These are phyloP conservation scores for Populus ilicifolia DNA, from an alignment of 345 rosid genomes.

Conservation along the genomic window DNA sequence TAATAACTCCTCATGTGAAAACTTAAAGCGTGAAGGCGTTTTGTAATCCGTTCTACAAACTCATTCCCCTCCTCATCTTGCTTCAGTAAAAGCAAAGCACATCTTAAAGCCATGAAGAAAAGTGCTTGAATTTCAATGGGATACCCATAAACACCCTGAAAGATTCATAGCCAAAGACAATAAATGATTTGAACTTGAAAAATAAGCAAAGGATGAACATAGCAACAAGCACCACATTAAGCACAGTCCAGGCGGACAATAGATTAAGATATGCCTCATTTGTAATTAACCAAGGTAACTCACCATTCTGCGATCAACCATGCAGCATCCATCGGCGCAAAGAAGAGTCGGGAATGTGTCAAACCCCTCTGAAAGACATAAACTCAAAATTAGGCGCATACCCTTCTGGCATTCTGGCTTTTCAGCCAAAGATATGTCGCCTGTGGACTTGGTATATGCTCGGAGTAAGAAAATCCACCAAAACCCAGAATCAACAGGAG, in stretches of 20 bases:
- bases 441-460: slow-evolving; percentile 87
- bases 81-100: slow-evolving; percentile 77
- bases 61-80: slow-evolving; percentile 89
- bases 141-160: slow-evolving; percentile 91
- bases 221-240: not conserved
- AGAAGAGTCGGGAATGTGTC: slow-evolving; percentile 97
- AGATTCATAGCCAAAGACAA: not conserved
- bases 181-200: not conserved
- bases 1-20: slow-evolving; percentile 87
- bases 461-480: slow-evolving; percentile 96
- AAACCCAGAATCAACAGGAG: slow-evolving; percentile 95
- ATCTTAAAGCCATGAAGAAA: slow-evolving; percentile 87
- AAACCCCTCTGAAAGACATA: slow-evolving; percentile 91
- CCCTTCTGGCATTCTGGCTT: slow-evolving; percentile 95
- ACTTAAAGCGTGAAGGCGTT: slow-evolving; percentile 89
- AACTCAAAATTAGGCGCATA: slow-evolving; percentile 78
- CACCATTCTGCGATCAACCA: slow-evolving; percentile 99
- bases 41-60: slow-evolving; percentile 75
- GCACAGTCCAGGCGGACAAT: not conserved
- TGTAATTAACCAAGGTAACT: slow-evolving; percentile 20
- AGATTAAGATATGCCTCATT: not conserved
- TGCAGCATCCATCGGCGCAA: slow-evolving; percentile 96
- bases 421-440: slow-evolving; percentile 82
- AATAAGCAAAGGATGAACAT: not conserved
- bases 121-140: slow-evolving; percentile 95